Base-by-base conservation (phyloP, 805 yeast genomes). In the Wickerhamiella nectarea region DNA sequence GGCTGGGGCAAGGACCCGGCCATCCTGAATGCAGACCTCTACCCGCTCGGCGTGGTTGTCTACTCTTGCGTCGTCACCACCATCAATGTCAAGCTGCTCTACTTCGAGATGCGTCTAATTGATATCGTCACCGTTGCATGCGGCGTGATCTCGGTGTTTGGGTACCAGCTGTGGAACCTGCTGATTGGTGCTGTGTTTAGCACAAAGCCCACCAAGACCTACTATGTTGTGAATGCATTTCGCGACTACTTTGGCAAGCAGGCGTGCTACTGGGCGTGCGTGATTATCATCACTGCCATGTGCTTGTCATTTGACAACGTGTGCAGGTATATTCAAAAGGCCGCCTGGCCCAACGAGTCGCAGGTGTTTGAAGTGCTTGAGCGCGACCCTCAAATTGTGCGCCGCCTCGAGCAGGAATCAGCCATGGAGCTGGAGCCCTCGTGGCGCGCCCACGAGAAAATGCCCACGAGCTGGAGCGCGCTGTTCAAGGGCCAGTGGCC, bases 111-210 rank as follows among this genome's bases (percentile, higher is more conserved):
- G 76, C 72, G 70, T 45, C 67, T 74, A 48, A 67, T 84, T 46
- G 78, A 81, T 11, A 70, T 82, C 66, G 55, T 84, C 33, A 78
- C 82, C 18, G 64, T 76, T 51, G 75, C 76, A 0, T 75, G 91
- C 0, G 70, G 78, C 48, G 56, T 72, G 10, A 68, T 86, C 12
- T 83, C 95, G 0, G 77, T 77, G 25, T 75, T 78, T 19, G 98
- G 97, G 1, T 91, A 93, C 78, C 63, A 81, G 6, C 52, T 78
- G 10, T 91, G 96, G 95, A 77, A 83, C 58, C 68, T 81, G 44
- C 59, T 86, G 22, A 71, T 89, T 38, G 82, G 87, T 56, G 71
- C 69, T 3, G 62, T 87, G n/a, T 80, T 83, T 58, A 65, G 62
- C 54, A 61, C 56, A 51, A 72, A 63, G 56, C 72, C 56, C 42